These are phyloP conservation scores for Onygenales sp. DNA, from an alignment of 2,329 filamentous ascomycete species.

Conservation along the genomic window DNA sequence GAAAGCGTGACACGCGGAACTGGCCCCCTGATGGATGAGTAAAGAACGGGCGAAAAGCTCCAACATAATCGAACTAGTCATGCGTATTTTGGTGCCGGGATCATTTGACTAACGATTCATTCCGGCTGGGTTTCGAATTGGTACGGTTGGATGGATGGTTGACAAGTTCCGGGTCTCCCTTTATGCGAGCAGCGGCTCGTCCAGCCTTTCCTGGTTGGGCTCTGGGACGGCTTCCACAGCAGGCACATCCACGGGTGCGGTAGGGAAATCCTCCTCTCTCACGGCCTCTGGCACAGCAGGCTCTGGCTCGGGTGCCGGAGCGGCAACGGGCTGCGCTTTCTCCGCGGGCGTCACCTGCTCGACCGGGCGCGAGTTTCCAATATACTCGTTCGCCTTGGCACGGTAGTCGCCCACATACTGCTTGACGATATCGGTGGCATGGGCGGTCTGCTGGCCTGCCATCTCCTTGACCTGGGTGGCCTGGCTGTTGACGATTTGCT, in stretches of 20 bases:
- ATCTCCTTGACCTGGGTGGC: slow-evolving; percentile 51
- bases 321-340: slow-evolving; percentile 20
- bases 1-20: no score
- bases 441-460: slow-evolving; percentile 50
- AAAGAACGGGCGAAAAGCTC: no score
- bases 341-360: neutral
- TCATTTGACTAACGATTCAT: no score
- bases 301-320: slow-evolving; percentile 27
- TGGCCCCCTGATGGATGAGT: no score
- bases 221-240: neutral
- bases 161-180: no score
- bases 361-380: slow-evolving; percentile 24
- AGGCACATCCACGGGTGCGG: slow-evolving; percentile 21
- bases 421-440: slow-evolving; percentile 48
- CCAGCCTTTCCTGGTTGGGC: neutral
- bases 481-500: slow-evolving; percentile 47
- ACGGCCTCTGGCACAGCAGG: slow-evolving; percentile 18
- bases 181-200: slow-evolving; percentile 3
- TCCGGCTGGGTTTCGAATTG: no score
- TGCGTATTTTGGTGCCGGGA: no score
- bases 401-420: slow-evolving; percentile 52
- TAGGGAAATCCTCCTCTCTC: slow-evolving; percentile 38
- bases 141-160: no score
- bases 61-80: no score
- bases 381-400: slow-evolving; percentile 49